These are phyloP conservation scores for Lentinula raphanica DNA, from an alignment of 768 basidiomycete genomes.

Conservation along the genomic window DNA sequence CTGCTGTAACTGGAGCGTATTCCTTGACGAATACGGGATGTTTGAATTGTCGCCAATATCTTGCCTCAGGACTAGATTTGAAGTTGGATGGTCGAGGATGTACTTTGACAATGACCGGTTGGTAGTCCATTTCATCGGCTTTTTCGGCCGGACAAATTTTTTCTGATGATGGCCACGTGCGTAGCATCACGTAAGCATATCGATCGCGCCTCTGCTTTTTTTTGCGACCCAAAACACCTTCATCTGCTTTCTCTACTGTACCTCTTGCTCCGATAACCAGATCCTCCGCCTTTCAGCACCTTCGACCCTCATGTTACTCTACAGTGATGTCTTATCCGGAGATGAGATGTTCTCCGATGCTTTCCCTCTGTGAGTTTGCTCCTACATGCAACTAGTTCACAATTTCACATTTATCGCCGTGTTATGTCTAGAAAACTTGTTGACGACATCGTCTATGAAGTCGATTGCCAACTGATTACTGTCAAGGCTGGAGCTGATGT, in stretches of 20 bases:
- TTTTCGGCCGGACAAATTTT: neutral
- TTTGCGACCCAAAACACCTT: constrained; percentile 7
- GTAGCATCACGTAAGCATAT: constrained; percentile 6
- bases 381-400: neutral
- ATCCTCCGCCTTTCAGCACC: constrained; percentile 14
- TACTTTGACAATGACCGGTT: constrained; percentile 65
- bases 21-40: constrained; percentile 94
- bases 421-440: constrained; percentile 55
- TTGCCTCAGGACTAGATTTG: constrained; percentile 68
- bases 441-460: constrained; percentile 79
- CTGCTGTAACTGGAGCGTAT: constrained; percentile 90
- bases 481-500: constrained; percentile 75
- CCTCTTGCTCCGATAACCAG: constrained; percentile 11
- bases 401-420: neutral
- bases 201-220: constrained; percentile 23
- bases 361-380: constrained; percentile 65
- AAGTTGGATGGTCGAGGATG: constrained; percentile 47
- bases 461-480: constrained; percentile 70
- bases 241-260: constrained; percentile 8
- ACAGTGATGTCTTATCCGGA: constrained; percentile 60
- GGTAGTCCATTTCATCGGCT: constrained; percentile 75
- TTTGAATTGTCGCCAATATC: constrained; percentile 85
- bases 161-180: neutral
- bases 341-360: constrained; percentile 97
- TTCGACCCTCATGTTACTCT: constrained; percentile 60